Evolutionary conservation across 2,329 filamentous ascomycete species (phyloP), one percentile per base, ranked within the genome.

Genomic region (Ascochyta koolunga): DNA sequence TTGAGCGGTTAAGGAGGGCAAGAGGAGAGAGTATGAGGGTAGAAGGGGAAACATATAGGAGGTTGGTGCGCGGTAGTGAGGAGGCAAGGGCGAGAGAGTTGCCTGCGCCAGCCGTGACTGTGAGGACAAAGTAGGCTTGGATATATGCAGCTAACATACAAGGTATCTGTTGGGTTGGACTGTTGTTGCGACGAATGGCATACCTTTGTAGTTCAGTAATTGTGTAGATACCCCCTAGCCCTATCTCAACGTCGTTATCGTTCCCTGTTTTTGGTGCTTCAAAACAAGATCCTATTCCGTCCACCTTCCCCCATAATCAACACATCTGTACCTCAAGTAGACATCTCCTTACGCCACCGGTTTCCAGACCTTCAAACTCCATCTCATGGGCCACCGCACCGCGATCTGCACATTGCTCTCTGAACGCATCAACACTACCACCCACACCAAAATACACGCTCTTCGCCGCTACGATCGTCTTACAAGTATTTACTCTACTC

Each of bases 401-500:
- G 25, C 65, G 66, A 37, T 70, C 70, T 21, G 72, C 66, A 60
- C 77, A 79, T 44, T 76, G 76, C 41, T 75, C 72, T 52, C 79
- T 76, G 63, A 95, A 91, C 60, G 90, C 89, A 70, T 91, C 88
- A 19, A 95, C 82, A 18, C 89, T 92, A 0, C 90, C 90, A 0
- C 90, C 90, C 5, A 95, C 90, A 2, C 90, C 90, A 74, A 95
- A 95, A 74, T 95, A 95, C 10, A 93, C 81, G 60, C 85, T 84
- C 77, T 95, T 95, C 1, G 90, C 90, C 2, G 84, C 90, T 5
- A 93, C 82, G 18, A 91, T 77, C 1, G 88, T 86, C 42, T 82
- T 83, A 0, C 86, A 84, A 45, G 78, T 76, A 44, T 80, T 78
- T 43, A 86, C 78, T 13, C 77, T 63, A 38, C 68, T 66, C 38